Base-by-base conservation (phyloP, 352 stramenopile genomes). In the Aphanomyces euteiches region DNA sequence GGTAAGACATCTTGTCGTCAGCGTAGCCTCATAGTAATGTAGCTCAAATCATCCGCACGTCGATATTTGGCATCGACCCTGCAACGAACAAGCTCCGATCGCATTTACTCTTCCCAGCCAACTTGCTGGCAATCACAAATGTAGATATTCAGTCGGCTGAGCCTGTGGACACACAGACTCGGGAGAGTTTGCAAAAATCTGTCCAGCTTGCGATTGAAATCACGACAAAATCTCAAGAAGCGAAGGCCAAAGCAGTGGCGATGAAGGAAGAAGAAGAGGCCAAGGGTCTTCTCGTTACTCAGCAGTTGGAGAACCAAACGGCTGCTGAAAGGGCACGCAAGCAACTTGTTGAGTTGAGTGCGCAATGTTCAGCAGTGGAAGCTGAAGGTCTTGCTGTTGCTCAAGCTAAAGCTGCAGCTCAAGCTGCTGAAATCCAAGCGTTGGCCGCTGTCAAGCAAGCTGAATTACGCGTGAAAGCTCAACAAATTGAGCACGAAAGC, bases 161-260 rank as follows among this genome's bases (percentile, higher is more conserved):
- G 64, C 85, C 85, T 2, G 85, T 93, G 36, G 85, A 93, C 19
- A 75, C 80, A 8, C 73, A 88, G 43, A 93, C 85, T 3, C 82
- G 85, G 28, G 80, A 89, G 64, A 90, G 82, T 73, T 71, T 93
- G 40, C 85, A 93, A 69, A 91, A 90, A 69, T 90, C 82, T 1
- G 85, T 93, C 50, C 85, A 93, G 43, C 66, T 93, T n/a, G 85
- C 85, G 34, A 93, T 93, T 53, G 83, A 91, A 66, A 93, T 93
- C 78, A 93, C 85, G 40, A 93, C 85, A 53, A 90, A 93, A 60
- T 91, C 83, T 1, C 85, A 93, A 56, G 85, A 93, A 61, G 85
- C 85, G 8, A 82, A 83, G 4, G 85, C 85, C 67, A 91, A 91
- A 68, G 85, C 83, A 36, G 79, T 88, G 34, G 85, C 85, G 3